Conservation (phyloP, 805 yeast genomes). For the Barnettozyma sucrosica region DNA sequence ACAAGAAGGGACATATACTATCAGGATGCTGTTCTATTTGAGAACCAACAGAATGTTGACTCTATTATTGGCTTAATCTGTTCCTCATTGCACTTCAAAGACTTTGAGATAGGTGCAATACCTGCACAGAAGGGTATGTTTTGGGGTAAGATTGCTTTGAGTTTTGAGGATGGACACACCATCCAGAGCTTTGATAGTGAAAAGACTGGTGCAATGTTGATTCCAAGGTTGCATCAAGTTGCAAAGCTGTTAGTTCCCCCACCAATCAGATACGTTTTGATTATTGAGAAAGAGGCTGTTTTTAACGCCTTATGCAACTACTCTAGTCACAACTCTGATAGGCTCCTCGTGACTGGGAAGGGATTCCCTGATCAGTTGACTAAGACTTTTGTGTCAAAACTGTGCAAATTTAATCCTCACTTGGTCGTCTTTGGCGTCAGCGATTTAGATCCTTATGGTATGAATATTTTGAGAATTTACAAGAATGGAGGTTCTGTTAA, state of each 20-base stretch:
- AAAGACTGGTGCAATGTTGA: slow-evolving; percentile 25
- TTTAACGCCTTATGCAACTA: slow-evolving; percentile 30
- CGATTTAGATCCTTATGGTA: slow-evolving; percentile 67
- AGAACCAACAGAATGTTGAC: slow-evolving; percentile 39
- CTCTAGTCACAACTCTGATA: slow-evolving; percentile 11
- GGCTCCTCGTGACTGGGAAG: slow-evolving; percentile 53
- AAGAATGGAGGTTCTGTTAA: slow-evolving; percentile 14
- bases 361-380: slow-evolving; percentile 66
- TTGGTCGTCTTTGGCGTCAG: slow-evolving; percentile 41
- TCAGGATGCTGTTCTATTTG: slow-evolving; percentile 50
- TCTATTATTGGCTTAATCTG: slow-evolving; percentile 34
- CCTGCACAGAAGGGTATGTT: slow-evolving; percentile 62
- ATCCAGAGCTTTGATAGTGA: slow-evolving; percentile 6
- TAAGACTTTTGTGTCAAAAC: slow-evolving; percentile 33
- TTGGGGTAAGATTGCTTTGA: slow-evolving; percentile 31
- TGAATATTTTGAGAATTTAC: slow-evolving; percentile 48
- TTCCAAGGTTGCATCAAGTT: slow-evolving; percentile 35
- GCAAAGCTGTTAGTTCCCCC: slow-evolving; percentile 8
- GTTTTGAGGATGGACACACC: slow-evolving; percentile 5
- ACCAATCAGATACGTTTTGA: slow-evolving; percentile 28
- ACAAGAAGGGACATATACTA: slow-evolving; percentile 59
- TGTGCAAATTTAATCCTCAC: slow-evolving; percentile 22
- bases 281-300: slow-evolving; percentile 52
- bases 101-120: slow-evolving; percentile 39
- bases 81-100: slow-evolving; percentile 33